phyloP scores from a whole-genome alignment of 345 rosid genomes.

The Ceriops tagal region DNA sequence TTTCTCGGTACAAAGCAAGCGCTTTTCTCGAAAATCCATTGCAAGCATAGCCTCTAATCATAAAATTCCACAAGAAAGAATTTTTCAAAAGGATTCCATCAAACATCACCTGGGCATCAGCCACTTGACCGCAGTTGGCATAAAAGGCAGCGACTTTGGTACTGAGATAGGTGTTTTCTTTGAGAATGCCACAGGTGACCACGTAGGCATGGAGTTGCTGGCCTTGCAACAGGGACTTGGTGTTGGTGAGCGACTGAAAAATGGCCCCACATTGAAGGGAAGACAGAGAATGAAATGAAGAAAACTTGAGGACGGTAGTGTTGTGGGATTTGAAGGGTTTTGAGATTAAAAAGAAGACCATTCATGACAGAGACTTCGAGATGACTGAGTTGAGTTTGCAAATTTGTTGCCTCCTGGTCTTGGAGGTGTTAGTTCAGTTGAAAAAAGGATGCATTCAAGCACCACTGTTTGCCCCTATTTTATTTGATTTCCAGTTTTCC shows the following conservation, averaged over 20 bases:
- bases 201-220: slow-evolving; percentile 23
- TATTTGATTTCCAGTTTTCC: too few species aligned
- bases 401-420: not conserved
- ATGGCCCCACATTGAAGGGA: slow-evolving; percentile 23
- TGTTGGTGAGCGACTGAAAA: slow-evolving; percentile 21
- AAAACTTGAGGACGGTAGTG: not conserved
- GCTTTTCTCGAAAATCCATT: slow-evolving; percentile 15
- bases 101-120: slow-evolving; percentile 14
- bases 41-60: slow-evolving; percentile 30
- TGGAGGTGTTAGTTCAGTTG: too few species aligned
- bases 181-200: slow-evolving; percentile 12
- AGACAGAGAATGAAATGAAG: not conserved
- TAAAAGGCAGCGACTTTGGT: slow-evolving; percentile 29
- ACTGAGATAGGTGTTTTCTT: slow-evolving; percentile 13
- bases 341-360: slow-evolving; percentile 1
- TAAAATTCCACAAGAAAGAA: slow-evolving; percentile 30
- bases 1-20: slow-evolving; percentile 19
- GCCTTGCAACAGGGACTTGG: slow-evolving; percentile 18
- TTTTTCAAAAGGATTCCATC: slow-evolving; percentile 20
- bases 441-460: too few species aligned
- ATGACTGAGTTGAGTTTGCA: not conserved
- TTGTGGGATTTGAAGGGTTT: not conserved
- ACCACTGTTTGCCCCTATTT: too few species aligned
- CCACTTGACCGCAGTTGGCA: slow-evolving; percentile 21
- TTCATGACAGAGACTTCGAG: not conserved